Evolutionary conservation across 73 alveolate species (phyloP).

Genomic region (Tetrahymena thermophila): DNA sequence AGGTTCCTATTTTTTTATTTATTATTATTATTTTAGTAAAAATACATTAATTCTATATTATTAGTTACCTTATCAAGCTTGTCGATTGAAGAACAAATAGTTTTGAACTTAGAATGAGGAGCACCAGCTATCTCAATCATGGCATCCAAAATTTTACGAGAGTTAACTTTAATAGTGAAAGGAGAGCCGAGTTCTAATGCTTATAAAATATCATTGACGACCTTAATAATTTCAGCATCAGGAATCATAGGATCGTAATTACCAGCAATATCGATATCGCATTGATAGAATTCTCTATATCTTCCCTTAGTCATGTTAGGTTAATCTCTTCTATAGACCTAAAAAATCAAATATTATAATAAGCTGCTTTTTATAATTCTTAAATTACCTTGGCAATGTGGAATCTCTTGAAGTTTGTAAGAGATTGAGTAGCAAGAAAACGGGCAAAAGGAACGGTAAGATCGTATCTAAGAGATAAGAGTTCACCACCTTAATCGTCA

Average conservation of each 20-base stretch:
- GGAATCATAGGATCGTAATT: slow-evolving; percentile 71
- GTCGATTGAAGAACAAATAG: slow-evolving; percentile 81
- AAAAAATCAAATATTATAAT: not conserved
- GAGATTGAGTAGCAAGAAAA: slow-evolving; percentile 61
- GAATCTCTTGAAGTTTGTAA: slow-evolving; percentile 76
- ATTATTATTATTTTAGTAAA: not conserved
- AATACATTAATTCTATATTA: not conserved
- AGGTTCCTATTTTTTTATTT: slow-evolving; percentile 24
- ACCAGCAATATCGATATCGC: slow-evolving; percentile 96
- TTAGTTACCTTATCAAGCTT: slow-evolving; percentile 67
- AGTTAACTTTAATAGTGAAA: slow-evolving; percentile 66
- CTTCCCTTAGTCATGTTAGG: slow-evolving; percentile 92
- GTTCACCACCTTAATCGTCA: slow-evolving; percentile 93
- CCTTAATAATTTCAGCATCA: slow-evolving; percentile 86
- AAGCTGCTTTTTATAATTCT: not conserved
- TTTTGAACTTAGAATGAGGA: slow-evolving; percentile 60
- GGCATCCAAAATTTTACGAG: slow-evolving; percentile 75
- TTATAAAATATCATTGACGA: slow-evolving; percentile 50
- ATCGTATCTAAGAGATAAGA: slow-evolving; percentile 84
- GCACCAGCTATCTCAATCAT: slow-evolving; percentile 65
- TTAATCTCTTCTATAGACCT: slow-evolving; percentile 87
- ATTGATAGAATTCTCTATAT: slow-evolving; percentile 89
- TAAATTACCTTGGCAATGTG: slow-evolving; percentile 85
- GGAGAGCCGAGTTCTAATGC: slow-evolving; percentile 55
- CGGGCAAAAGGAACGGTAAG: slow-evolving; percentile 95